Evolutionary conservation across 1,284 basidiomycete genomes (phyloP).

Genomic region (Farysia itapuensis): DNA sequence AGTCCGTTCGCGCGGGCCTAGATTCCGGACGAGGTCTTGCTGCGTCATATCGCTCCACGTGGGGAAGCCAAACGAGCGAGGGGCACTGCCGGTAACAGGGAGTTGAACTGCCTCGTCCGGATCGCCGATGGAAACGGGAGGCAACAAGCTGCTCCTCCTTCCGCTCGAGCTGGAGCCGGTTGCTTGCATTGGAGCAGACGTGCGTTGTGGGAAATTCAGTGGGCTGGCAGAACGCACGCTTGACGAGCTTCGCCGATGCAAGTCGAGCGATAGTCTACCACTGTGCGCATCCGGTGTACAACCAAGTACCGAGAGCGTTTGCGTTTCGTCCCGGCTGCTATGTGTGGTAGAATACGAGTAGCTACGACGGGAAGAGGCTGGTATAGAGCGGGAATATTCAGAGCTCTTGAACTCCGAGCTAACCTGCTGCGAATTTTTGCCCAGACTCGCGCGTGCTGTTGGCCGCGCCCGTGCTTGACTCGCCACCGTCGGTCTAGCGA

Average conservation of each 20-base stretch:
- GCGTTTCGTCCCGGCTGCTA: too few relatives aligned
- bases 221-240: slow-evolving; percentile 5
- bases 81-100: slow-evolving; percentile 4
- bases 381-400: slow-evolving; percentile 5
- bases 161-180: slow-evolving; percentile 20
- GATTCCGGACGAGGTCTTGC: slow-evolving; percentile 87
- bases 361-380: slow-evolving; percentile 18
- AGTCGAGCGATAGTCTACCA: background rate
- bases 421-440: slow-evolving; percentile 4
- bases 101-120: slow-evolving; percentile 11
- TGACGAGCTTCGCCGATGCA: too few relatives aligned
- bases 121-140: slow-evolving; percentile 3
- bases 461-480: slow-evolving; percentile 35
- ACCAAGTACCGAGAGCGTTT: background rate
- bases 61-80: slow-evolving; percentile 31
- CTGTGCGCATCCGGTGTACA: background rate
- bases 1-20: slow-evolving; percentile 88
- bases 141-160: slow-evolving; percentile 20
- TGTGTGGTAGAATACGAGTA: slow-evolving; percentile 19
- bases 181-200: slow-evolving; percentile 23
- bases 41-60: slow-evolving; percentile 96
- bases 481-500: slow-evolving; percentile 40
- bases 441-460: slow-evolving; percentile 12
- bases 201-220: slow-evolving; percentile 20
- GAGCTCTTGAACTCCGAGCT: background rate